Evolutionary conservation across 2,329 filamentous ascomycete species (phyloP), one percentile per base, ranked within the genome.

Genomic region (Talaromyces sp.): DNA sequence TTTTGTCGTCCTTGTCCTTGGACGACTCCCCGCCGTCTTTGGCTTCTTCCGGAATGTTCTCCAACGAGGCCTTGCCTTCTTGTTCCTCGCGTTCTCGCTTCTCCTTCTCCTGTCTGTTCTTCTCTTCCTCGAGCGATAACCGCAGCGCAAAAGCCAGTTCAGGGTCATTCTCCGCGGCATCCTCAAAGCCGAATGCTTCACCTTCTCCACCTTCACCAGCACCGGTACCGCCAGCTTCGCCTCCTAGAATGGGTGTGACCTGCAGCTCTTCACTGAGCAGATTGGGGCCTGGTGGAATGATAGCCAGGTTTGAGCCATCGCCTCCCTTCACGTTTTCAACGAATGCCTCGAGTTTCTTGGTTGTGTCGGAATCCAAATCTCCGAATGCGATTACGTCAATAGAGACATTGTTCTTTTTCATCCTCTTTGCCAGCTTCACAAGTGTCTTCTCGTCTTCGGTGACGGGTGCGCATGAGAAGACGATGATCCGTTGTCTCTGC

Each of bases 61-160:
- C 91, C 66, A 98, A 81, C 57, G 86, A 85, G 50, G 86, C 86
- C 80, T 93, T 93, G 67, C 86, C 86, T 58, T 89, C 84, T 50
- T 85, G 84, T 67, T 82, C 84, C 67, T 90, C 88, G 67, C 90
- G 88, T 64, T 91, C 86, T 69, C 87, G 86, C 68, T 89, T 90
- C 71, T 89, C 86, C 78, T 91, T 91, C 75, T 96, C 93, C 77
- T 96, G 88, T 69, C 95, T 83, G 63, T 93, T 93, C 80, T 96
- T 96, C 78, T 99, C 95, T 74, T 99, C 95, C 75, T 99, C 95
- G 85, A 96, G 91, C 77, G 91, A 96, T 91, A 99, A 96, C 65
- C 95, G 88, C 73, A 99, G 81, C 57, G 95, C 95, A 67, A 99
- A 85, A 24, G 95, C 95, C 71, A 99, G 81, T 76, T 99, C 95